Evolutionary conservation across 139 green algal species (phyloP).

Genomic region (Chlamydomonas urium): DNA sequence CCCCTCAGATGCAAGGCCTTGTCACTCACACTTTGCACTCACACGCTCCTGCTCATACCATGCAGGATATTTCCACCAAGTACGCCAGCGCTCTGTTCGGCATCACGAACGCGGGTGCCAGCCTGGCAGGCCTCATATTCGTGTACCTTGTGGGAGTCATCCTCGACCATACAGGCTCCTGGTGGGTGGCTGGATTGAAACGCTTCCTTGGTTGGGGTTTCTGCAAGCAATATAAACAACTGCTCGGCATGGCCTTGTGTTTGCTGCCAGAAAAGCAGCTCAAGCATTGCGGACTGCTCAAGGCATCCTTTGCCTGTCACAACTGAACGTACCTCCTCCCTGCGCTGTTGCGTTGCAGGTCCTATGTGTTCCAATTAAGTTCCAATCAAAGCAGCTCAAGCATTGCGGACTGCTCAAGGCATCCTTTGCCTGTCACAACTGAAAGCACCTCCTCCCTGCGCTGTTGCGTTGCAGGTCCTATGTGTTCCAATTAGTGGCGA

Average conservation of each 20-base stretch:
- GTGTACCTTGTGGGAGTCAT: constrained; percentile 59
- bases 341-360: neutral
- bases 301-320: neutral
- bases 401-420: neutral
- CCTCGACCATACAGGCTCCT: constrained; percentile 56
- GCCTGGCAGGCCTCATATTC: constrained; percentile 50
- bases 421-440: neutral
- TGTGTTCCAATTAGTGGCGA: constrained; percentile 56
- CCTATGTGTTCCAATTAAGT: neutral
- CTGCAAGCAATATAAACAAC: neutral
- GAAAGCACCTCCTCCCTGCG: neutral
- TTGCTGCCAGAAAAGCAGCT: constrained; percentile 17
- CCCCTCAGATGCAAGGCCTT: neutral
- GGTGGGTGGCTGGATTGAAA: constrained; percentile 38
- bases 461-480: constrained; percentile 6
- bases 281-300: neutral
- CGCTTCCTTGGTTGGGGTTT: neutral
- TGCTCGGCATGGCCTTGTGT: neutral
- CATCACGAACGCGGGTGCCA: constrained; percentile 67
- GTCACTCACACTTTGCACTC: neutral
- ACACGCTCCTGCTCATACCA: constrained; percentile 19
- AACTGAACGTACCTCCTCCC: too few species aligned
- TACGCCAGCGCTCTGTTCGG: constrained; percentile 73
- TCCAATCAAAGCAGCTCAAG: neutral
- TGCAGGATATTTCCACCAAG: constrained; percentile 68